Evolutionary conservation across 306 rosid species (phyloP).

Genomic region (Sesbania bispinosa): DNA sequence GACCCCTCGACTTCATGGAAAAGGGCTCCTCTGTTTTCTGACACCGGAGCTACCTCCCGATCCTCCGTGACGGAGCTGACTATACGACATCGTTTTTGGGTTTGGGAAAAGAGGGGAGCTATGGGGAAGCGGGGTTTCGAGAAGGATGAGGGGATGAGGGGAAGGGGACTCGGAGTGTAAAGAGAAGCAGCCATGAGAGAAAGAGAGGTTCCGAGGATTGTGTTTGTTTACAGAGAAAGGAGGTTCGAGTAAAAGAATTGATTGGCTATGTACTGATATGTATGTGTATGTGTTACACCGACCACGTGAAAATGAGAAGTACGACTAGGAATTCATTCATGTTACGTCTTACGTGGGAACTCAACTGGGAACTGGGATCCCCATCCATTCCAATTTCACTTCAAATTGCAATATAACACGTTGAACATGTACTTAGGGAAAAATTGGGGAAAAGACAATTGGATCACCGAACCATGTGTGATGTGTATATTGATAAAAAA

Average conservation of each 20-base stretch:
- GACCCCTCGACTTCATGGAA: slow-evolving; percentile 32
- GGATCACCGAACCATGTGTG: no score
- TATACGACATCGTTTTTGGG: slow-evolving; percentile 38
- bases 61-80: slow-evolving; percentile 55
- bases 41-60: slow-evolving; percentile 41
- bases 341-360: neutral
- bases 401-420: no score
- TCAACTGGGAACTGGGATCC: neutral
- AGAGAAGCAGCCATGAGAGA: slow-evolving; percentile 48
- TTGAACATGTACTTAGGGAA: no score
- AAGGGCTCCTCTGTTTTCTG: slow-evolving; percentile 32
- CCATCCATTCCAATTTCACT: no score
- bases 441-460: no score
- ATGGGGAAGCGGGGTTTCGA: slow-evolving; percentile 27
- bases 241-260: slow-evolving; percentile 2
- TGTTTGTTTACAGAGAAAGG: neutral
- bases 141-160: neutral
- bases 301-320: neutral
- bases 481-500: no score
- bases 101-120: slow-evolving; percentile 15
- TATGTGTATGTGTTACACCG: neutral
- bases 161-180: slow-evolving; percentile 30
- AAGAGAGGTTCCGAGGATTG: no score
- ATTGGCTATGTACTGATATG: no score
- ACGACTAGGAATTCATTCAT: no score